Conservation (phyloP, 352 stramenopile genomes). For the Globisporangium parvum region DNA sequence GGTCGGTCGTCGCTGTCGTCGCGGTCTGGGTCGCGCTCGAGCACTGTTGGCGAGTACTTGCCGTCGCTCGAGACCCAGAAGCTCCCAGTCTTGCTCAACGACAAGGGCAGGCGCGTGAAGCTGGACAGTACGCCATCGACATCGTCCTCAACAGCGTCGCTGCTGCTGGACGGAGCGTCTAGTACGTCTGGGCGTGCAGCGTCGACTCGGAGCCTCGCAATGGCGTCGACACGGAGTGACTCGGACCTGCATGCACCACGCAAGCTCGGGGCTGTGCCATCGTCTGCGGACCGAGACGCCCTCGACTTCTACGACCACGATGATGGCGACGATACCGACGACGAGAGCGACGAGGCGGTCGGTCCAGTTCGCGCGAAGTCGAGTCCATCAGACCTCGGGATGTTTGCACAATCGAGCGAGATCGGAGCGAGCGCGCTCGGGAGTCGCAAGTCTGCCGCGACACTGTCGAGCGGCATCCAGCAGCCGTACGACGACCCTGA, state of each 20-base stretch:
- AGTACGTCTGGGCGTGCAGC: neutral
- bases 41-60: conserved; percentile 24
- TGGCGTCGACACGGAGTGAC: conserved; percentile 47
- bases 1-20: conserved; percentile 15
- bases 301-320: conserved; percentile 50
- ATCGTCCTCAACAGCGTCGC: conserved; percentile 1
- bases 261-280: conserved; percentile 32
- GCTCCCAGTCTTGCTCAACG: conserved; percentile 20
- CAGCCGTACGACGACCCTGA: conserved; percentile 7
- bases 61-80: conserved; percentile 30
- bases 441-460: conserved; percentile 15
- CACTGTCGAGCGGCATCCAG: conserved; percentile 4
- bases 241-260: conserved; percentile 53
- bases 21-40: conserved; percentile 12
- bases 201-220: neutral
- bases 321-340: conserved; percentile 10
- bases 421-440: conserved; percentile 1
- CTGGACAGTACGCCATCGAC: conserved; percentile 11
- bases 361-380: conserved; percentile 5
- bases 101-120: conserved; percentile 24
- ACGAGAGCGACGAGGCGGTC: conserved; percentile 9
- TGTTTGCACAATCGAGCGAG: conserved; percentile 4
- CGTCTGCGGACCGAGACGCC: conserved; percentile 42
- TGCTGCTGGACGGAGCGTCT: neutral
- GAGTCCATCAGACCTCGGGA: conserved; percentile 10